Conservation (phyloP, 169 alveolate species). For the Eimeria necatrix region DNA sequence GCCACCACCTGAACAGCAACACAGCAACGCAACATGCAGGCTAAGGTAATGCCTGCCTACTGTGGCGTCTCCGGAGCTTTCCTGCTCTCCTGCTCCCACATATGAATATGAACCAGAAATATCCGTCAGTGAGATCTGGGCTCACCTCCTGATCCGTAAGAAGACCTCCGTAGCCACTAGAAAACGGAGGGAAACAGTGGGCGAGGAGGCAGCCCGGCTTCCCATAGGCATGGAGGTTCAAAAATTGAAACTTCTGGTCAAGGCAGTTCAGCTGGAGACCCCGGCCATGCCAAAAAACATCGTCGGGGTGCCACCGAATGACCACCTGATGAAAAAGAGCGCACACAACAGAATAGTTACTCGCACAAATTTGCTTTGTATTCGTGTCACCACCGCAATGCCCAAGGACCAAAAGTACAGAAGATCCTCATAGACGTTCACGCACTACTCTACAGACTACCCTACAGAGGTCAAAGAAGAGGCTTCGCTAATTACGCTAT, state of each 20-base stretch:
- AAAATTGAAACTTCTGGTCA: constrained; percentile 80
- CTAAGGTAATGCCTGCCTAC: neutral
- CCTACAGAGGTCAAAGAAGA: no score
- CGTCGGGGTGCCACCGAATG: constrained; percentile 81
- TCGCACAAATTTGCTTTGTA: no score
- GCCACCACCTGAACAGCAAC: constrained; percentile 76
- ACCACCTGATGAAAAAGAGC: constrained; percentile 27
- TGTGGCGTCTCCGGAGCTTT: neutral
- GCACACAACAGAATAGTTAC: no score
- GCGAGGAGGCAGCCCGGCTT: constrained; percentile 80
- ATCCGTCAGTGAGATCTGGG: neutral
- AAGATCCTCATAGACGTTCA: no score
- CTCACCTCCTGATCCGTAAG: constrained; percentile 76
- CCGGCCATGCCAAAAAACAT: constrained; percentile 75
- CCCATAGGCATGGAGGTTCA: constrained; percentile 81
- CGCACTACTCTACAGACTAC: no score
- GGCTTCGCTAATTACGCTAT: no score
- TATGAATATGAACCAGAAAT: neutral
- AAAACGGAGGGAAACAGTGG: constrained; percentile 79
- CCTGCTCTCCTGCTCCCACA: neutral
- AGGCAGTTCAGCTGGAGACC: constrained; percentile 80
- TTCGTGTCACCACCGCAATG: no score
- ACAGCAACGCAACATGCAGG: neutral
- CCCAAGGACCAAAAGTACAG: no score
- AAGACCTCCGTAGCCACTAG: constrained; percentile 81